Base-by-base conservation (phyloP, 2,329 filamentous ascomycete genomes). In the Clarireedia paspali region DNA sequence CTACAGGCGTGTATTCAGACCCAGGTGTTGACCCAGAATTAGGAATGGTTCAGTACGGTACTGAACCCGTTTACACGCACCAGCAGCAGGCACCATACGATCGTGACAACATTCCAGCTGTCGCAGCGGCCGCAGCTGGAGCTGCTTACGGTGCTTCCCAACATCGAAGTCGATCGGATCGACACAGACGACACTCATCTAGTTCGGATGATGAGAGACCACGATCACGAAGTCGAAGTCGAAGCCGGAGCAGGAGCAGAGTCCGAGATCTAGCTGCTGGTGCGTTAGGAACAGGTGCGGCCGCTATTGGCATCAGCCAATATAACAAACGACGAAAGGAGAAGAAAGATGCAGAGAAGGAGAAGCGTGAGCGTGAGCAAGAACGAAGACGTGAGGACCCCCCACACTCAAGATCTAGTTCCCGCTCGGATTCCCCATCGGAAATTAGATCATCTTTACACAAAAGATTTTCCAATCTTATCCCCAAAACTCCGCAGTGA, bases 41-140 rank as follows among this genome's bases (percentile, higher is more conserved):
- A 82, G 82, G 81, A 73, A 76, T 84, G 76, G 80, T 85, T 77
- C 80, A 85, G 70, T 85, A 85, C 74, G 82, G 82, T 63, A 75
- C 73, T 67, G 75, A 78, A 62, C 81, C 82, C 64, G 74, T 85
- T 61, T 71, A 72, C 62, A 74, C 74, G 62, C 70, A 64, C 51
- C 58, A 63, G 49, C 55, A 61, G 51, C 63, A 61, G 61, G 65
- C 63, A 62, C 69, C 62, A 45, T 65, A 67, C 55, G 59, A 56
- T 52, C 51, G 44, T 49, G 44, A 48, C 36, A 30, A 49, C 51
- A 63, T 66, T 60, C 63, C 63, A 46, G 63, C 60, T 47, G 44
- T 62, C 23, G 60, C 59, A 45, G 61, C 58, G 44, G 62, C 57
- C 26, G 55, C 56, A 26, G 58, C 61, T 53, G 65, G 59, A 49